These are phyloP conservation scores for Hondaea fermentalgiana DNA, from an alignment of 108 stramenopile species.

Conservation along the genomic window DNA sequence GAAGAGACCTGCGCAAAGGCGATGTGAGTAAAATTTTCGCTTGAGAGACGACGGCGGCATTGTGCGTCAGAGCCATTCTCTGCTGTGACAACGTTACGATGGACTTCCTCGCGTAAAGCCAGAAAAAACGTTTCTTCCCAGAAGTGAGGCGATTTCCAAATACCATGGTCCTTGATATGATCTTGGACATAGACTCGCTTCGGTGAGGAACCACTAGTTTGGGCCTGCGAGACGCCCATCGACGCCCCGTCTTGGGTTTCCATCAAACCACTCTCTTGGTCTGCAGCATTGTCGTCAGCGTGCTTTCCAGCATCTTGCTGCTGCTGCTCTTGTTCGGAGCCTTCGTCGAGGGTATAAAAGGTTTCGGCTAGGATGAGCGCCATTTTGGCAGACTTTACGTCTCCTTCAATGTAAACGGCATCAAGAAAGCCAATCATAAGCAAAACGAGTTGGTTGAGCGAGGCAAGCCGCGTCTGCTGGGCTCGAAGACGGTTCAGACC, in stretches of 20 bases:
- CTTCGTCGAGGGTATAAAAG: not conserved
- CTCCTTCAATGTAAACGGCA: not conserved
- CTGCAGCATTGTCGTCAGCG: too few relatives aligned
- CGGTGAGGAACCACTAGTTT: too few relatives aligned
- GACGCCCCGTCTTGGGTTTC: too few relatives aligned
- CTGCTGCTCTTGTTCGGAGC: not conserved
- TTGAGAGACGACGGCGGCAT: not conserved
- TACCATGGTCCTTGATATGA: not conserved
- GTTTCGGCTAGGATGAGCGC: slow-evolving; percentile 3
- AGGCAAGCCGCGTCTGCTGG: not conserved
- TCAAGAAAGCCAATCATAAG: not conserved
- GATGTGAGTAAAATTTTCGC: not conserved
- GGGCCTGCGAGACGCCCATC: too few relatives aligned
- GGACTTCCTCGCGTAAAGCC: not conserved
- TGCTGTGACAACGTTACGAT: not conserved
- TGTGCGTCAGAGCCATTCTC: not conserved
- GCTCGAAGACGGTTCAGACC: not conserved
- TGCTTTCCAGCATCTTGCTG: not conserved
- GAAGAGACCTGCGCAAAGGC: not conserved
- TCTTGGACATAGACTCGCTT: not conserved
- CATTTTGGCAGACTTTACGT: not conserved
- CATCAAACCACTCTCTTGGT: too few relatives aligned
- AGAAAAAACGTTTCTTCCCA: slow-evolving; percentile 14
- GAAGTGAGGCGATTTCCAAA: not conserved
- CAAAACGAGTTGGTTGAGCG: not conserved